Evolutionary conservation across 768 basidiomycete species (phyloP).

Genomic region (Suillus fuscotomentosus): DNA sequence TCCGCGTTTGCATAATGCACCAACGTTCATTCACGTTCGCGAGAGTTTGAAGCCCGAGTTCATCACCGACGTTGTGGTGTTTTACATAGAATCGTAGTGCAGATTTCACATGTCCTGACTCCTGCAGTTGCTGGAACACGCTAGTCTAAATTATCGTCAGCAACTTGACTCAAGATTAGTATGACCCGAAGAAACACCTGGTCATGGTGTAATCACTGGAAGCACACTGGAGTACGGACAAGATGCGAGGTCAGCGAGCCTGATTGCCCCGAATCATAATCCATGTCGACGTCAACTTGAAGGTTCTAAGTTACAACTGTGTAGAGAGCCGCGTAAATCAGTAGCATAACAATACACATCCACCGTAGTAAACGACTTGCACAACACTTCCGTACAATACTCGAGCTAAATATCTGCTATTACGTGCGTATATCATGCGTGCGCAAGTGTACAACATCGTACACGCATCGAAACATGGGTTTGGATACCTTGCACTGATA

Average conservation of each 20-base stretch:
- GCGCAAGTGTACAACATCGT: neutral
- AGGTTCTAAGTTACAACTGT: neutral
- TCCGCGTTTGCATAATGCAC: neutral
- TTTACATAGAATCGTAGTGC: neutral
- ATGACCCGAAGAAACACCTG: too few species aligned
- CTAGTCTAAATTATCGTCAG: neutral
- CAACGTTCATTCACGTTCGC: neutral
- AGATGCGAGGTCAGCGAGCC: neutral
- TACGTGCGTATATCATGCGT: neutral
- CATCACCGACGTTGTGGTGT: neutral
- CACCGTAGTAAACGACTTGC: neutral
- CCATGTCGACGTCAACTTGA: neutral
- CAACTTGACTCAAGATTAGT: too few species aligned
- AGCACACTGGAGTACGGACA: neutral
- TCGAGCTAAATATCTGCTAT: neutral
- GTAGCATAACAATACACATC: neutral
- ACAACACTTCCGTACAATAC: neutral
- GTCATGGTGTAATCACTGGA: neutral
- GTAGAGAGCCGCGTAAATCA: neutral
- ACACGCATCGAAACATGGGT: neutral
- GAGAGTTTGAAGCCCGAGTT: neutral
- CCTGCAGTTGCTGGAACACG: neutral
- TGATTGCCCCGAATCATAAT: neutral
- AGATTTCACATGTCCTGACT: neutral
- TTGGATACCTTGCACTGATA: neutral